Conservation (phyloP, 805 yeast species). For the Teunomyces tritomae region DNA sequence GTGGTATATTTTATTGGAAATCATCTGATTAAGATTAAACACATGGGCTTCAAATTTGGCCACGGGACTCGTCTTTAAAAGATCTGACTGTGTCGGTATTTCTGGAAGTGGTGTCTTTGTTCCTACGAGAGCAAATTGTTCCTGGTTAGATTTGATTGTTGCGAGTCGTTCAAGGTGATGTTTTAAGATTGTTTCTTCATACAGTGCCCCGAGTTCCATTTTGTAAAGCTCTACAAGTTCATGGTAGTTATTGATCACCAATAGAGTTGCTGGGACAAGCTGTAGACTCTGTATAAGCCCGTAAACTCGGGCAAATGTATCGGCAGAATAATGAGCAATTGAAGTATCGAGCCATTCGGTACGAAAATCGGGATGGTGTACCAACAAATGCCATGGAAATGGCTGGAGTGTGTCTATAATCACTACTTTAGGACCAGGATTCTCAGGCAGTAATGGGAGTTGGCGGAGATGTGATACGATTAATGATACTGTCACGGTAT, state of each 20-base stretch:
- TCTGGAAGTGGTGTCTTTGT: slow-evolving; percentile 20
- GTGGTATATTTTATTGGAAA: slow-evolving; percentile 22
- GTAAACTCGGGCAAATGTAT: slow-evolving; percentile 28
- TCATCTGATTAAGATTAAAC: slow-evolving; percentile 20
- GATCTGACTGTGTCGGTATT: slow-evolving; percentile 27
- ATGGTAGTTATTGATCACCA: slow-evolving; percentile 32
- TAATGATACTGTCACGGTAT: slow-evolving; percentile 20
- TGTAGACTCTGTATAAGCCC: slow-evolving; percentile 14
- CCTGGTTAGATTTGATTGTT: slow-evolving; percentile 16
- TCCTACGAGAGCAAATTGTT: slow-evolving; percentile 23
- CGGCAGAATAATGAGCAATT: slow-evolving; percentile 15
- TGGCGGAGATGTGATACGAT: slow-evolving; percentile 27
- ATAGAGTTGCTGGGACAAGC: slow-evolving; percentile 13
- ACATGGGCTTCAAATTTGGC: slow-evolving; percentile 31
- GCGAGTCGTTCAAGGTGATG: slow-evolving; percentile 29
- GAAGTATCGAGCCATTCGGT: slow-evolving; percentile 17
- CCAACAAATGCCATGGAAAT: slow-evolving; percentile 28
- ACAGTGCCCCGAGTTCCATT: slow-evolving; percentile 28
- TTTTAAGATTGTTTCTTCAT: slow-evolving; percentile 33
- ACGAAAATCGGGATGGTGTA: slow-evolving; percentile 18
- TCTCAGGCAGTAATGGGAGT: background rate
- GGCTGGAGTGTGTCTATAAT: slow-evolving; percentile 29
- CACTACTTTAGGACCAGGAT: slow-evolving; percentile 16
- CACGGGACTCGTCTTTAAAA: slow-evolving; percentile 28
- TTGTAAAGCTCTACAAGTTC: slow-evolving; percentile 35